phyloP scores from a whole-genome alignment of 2,329 filamentous ascomycete genomes.

The Neonectria coccinea region DNA sequence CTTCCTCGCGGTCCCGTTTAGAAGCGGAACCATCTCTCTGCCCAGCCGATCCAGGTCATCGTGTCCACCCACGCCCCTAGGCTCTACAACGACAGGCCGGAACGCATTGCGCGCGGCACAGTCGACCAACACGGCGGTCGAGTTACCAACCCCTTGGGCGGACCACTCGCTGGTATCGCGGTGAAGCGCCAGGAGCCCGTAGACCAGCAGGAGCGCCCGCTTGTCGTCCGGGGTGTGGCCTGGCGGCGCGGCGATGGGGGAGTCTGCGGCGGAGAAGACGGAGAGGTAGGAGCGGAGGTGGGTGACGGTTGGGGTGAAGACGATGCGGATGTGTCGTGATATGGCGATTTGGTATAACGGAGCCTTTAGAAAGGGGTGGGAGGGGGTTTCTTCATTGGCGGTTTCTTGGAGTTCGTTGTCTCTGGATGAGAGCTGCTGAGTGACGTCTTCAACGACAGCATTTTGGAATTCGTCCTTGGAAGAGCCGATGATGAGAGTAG shows the following conservation, averaged over 20 bases:
- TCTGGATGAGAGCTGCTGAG: constrained; percentile 37
- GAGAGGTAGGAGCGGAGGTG: constrained; percentile 82
- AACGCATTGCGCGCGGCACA: constrained; percentile 62
- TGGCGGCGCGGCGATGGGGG: constrained; percentile 54
- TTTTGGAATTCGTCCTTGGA: constrained; percentile 73
- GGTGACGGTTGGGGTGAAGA: constrained; percentile 80
- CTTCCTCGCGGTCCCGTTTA: constrained; percentile 67
- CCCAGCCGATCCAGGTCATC: constrained; percentile 54
- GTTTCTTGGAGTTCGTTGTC: constrained; percentile 7
- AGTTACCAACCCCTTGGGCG: constrained; percentile 75
- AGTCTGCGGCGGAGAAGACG: constrained; percentile 58
- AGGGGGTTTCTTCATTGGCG: neutral
- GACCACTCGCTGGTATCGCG: constrained; percentile 79
- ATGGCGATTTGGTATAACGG: constrained; percentile 77
- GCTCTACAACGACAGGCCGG: constrained; percentile 62
- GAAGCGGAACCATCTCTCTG: constrained; percentile 68
- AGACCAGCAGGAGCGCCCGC: constrained; percentile 67
- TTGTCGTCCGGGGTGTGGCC: constrained; percentile 24
- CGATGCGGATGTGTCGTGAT: constrained; percentile 75
- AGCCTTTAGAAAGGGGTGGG: constrained; percentile 63
- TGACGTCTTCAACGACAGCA: constrained; percentile 64
- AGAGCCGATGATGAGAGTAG: constrained; percentile 78
- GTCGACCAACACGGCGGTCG: constrained; percentile 73
- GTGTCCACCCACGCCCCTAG: constrained; percentile 46
- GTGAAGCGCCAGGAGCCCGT: constrained; percentile 75